phyloP scores from a whole-genome alignment of 495 filamentous ascomycete species.

The Haplographium delicatum region DNA sequence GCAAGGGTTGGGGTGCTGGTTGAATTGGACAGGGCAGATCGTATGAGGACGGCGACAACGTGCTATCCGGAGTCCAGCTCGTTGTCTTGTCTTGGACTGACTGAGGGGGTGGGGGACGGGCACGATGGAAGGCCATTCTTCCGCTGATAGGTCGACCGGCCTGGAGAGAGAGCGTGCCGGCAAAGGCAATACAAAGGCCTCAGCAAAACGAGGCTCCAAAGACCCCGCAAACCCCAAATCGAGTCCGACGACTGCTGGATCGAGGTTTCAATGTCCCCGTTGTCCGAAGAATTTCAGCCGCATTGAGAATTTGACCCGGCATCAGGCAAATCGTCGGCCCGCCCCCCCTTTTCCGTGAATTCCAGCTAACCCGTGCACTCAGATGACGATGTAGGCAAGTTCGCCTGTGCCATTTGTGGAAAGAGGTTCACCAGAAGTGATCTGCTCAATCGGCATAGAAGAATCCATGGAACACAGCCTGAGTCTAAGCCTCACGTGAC shows the following conservation, averaged over 20 bases:
- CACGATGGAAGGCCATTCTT: too few relatives aligned
- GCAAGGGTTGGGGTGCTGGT: too few relatives aligned
- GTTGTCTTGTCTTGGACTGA: too few relatives aligned
- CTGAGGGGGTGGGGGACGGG: too few relatives aligned
- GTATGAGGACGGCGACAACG: too few relatives aligned
- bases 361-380: neutral
- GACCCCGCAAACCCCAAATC: conserved; percentile 9
- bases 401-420: conserved; percentile 18
- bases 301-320: conserved; percentile 22
- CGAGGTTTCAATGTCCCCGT: conserved; percentile 25
- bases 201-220: conserved; percentile 13
- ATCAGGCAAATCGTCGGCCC: conserved; percentile 22
- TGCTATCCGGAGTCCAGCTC: too few relatives aligned
- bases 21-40: too few relatives aligned
- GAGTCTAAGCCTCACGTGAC: conserved; percentile 8
- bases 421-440: conserved; percentile 24
- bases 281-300: conserved; percentile 23
- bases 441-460: conserved; percentile 20
- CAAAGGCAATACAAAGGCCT: conserved; percentile 2
- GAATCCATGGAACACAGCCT: conserved; percentile 15
- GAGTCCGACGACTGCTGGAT: neutral
- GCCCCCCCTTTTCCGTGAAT: neutral
- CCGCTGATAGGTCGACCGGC: too few relatives aligned
- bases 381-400: conserved; percentile 22
- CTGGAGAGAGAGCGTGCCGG: too few relatives aligned